These are phyloP conservation scores for Talaromyces ruber DNA, from an alignment of 495 filamentous ascomycete species.

Conservation along the genomic window DNA sequence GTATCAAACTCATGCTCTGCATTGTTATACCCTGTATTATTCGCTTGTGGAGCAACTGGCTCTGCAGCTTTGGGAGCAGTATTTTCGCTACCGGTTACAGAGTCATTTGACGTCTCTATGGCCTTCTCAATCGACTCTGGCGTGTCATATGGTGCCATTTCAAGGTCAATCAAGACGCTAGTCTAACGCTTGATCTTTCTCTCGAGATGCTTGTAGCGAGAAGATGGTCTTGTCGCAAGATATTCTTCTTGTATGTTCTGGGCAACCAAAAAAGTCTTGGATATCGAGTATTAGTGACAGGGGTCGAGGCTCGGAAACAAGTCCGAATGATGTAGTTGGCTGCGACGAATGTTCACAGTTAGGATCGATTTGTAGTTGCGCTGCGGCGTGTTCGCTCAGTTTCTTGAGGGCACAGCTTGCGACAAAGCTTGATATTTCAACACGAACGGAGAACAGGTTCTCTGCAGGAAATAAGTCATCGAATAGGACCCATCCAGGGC, in stretches of 20 bases:
- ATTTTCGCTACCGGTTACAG: neutral
- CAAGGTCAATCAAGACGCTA: neutral
- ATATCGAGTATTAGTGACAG: neutral
- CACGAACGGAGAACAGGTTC: neutral
- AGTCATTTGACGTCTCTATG: neutral
- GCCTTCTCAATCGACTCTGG: neutral
- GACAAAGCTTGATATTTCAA: neutral
- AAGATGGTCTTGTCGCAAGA: neutral
- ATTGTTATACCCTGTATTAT: neutral
- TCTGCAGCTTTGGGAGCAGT: neutral
- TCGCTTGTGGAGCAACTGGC: neutral
- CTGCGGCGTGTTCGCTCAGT: neutral
- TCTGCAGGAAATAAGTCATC: neutral
- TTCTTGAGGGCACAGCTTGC: neutral
- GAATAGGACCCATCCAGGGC: neutral
- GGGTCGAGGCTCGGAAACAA: neutral
- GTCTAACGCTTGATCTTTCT: neutral
- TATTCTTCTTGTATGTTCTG: neutral
- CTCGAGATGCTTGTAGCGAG: neutral
- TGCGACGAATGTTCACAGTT: neutral
- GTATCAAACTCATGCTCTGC: slow-evolving; percentile 27
- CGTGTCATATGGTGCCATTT: neutral
- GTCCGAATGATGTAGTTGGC: neutral
- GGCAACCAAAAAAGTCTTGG: neutral
- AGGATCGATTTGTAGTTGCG: neutral